Percentiles rank a stretch among this genome's conserved stretches.
Evolutionary conservation across 371 early-diverging fungal species (phyloP).

Genomic region (Sporodiniella umbellata): DNA sequence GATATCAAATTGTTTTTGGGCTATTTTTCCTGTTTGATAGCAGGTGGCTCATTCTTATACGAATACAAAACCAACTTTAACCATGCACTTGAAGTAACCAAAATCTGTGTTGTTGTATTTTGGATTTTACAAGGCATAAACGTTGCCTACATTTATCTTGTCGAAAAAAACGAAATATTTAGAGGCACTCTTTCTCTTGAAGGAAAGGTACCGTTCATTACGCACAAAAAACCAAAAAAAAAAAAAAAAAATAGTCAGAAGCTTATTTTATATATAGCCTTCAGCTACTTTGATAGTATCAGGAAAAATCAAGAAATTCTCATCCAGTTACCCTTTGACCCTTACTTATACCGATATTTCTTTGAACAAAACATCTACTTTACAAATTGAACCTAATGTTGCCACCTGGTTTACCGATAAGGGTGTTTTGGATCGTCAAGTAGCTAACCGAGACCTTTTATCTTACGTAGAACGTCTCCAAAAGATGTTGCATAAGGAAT

Average conservation of each 20-base stretch:
- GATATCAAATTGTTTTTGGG: conserved; percentile 41
- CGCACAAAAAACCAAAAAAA: not conserved
- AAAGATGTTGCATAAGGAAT: conserved; percentile 22
- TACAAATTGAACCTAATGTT: conserved; percentile 20
- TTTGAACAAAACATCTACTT: conserved; percentile 5
- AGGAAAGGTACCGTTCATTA: conserved; percentile 17
- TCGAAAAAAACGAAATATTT: conserved; percentile 40
- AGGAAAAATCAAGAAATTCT: conserved; percentile 20
- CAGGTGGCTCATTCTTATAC: conserved; percentile 32
- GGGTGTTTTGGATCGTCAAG: conserved; percentile 17
- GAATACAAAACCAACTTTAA: conserved; percentile 40
- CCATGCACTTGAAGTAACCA: conserved; percentile 25
- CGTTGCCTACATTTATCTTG: conserved; percentile 22
- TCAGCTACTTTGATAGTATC: conserved; percentile 20
- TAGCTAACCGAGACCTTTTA: conserved; percentile 26
- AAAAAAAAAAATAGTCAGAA: no score
- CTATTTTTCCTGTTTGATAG: conserved; percentile 38
- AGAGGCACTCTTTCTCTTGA: conserved; percentile 25
- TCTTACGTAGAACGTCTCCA: conserved; percentile 9
- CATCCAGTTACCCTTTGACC: conserved; percentile 23
- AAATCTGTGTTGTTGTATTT: conserved; percentile 26
- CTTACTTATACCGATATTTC: conserved; percentile 19
- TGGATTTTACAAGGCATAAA: conserved; percentile 28
- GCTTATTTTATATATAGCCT: conserved; percentile 4
- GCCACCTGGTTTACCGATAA: conserved; percentile 36